These are phyloP conservation scores for Smallanthus sonchifolius DNA, from an alignment of 129 eudicot species.

Conservation along the genomic window DNA sequence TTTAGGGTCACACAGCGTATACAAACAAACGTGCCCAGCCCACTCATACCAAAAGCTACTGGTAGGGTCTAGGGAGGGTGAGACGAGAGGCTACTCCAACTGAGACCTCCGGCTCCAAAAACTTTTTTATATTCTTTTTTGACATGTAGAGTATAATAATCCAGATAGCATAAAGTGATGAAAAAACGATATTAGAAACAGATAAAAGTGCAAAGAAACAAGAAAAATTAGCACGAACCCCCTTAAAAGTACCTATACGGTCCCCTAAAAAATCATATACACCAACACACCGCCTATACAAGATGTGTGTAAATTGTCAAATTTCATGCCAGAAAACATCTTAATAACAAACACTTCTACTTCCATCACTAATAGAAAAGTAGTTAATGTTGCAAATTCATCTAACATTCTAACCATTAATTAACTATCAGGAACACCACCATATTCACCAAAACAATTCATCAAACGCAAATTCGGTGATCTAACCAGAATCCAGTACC, in stretches of 20 bases:
- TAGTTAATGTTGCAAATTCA: not conserved
- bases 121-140: too few species aligned
- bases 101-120: too few species aligned
- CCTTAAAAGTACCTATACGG: too few species aligned
- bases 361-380: not conserved
- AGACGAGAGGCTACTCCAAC: too few species aligned
- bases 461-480: not conserved
- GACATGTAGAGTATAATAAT: too few species aligned
- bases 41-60: too few species aligned
- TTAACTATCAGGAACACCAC: constrained; percentile 3
- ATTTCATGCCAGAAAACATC: not conserved
- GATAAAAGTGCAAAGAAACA: not conserved
- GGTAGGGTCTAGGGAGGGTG: too few species aligned
- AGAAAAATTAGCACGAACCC: not conserved
- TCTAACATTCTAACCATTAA: not conserved
- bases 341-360: not conserved
- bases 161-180: too few species aligned
- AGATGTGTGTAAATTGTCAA: not conserved
- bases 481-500: constrained; percentile 37
- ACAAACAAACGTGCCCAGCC: too few species aligned
- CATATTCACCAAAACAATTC: not conserved
- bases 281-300: too few species aligned
- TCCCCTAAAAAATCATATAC: too few species aligned
- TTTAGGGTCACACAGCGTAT: not conserved
- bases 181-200: too few species aligned